phyloP scores from a whole-genome alignment of 768 basidiomycete genomes.

The Fistulinella prunicolor region DNA sequence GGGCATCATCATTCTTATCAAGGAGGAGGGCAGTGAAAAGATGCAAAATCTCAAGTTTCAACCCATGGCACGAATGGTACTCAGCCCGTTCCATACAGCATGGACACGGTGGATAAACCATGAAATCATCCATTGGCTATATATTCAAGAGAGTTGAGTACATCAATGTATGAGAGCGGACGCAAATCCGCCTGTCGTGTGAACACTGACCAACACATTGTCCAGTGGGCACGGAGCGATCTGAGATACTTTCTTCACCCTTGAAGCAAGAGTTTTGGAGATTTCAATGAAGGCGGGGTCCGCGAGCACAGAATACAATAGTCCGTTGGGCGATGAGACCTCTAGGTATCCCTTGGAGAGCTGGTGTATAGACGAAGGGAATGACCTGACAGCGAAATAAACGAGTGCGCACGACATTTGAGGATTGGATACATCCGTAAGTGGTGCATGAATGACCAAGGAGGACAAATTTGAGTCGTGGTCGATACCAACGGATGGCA shows the following conservation, averaged over 20 bases:
- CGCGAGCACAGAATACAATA: slow-evolving; percentile 18
- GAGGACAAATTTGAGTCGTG: slow-evolving; percentile 48
- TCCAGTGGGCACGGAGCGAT: slow-evolving; percentile 6
- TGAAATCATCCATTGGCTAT: slow-evolving; percentile 52
- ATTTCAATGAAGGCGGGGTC: slow-evolving; percentile 13
- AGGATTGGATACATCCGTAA: slow-evolving; percentile 19
- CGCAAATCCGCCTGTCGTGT: slow-evolving; percentile 12
- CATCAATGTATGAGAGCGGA: slow-evolving; percentile 12
- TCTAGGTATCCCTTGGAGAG: slow-evolving; percentile 25
- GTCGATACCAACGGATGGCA: slow-evolving; percentile 43
- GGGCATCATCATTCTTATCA: slow-evolving; percentile 28
- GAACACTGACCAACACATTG: slow-evolving; percentile 30
- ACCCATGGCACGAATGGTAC: slow-evolving; percentile 27
- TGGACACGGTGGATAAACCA: slow-evolving; percentile 38
- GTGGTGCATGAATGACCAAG: slow-evolving; percentile 40
- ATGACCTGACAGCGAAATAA: slow-evolving; percentile 26
- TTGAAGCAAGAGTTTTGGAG: slow-evolving; percentile 12
- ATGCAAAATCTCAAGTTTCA: slow-evolving; percentile 42
- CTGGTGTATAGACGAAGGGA: slow-evolving; percentile 9
- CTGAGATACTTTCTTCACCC: slow-evolving; percentile 11
- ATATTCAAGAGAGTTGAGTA: slow-evolving; percentile 25
- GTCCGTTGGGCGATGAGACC: slow-evolving; percentile 6
- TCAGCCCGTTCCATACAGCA: slow-evolving; percentile 24
- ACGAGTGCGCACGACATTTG: slow-evolving; percentile 22
- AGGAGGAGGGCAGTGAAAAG: slow-evolving; percentile 42